phyloP scores from a whole-genome alignment of 495 filamentous ascomycete species.

The Daldinia caldariorum region DNA sequence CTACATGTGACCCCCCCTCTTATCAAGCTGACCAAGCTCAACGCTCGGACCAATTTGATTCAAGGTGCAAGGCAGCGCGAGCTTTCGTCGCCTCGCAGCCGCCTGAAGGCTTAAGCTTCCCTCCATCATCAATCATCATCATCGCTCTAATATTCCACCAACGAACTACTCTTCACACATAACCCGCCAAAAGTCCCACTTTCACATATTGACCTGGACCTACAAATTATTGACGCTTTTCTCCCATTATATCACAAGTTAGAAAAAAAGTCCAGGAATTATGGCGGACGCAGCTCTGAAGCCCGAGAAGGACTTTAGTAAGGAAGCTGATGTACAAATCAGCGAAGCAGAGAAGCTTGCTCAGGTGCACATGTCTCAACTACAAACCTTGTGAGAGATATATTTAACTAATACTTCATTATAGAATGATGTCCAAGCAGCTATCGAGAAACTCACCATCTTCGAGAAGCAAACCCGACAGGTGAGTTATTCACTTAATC shows the following conservation, averaged over 20 bases:
- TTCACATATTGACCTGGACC: neutral
- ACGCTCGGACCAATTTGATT: conserved; percentile 33
- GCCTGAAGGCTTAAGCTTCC: conserved; percentile 27
- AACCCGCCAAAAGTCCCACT: neutral
- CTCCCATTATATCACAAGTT: neutral
- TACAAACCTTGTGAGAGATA: neutral
- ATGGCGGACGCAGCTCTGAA: conserved; percentile 63
- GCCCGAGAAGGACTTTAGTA: conserved; percentile 80
- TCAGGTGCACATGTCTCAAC: conserved; percentile 65
- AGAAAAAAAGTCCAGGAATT: conserved; percentile 17
- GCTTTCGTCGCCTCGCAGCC: conserved; percentile 40
- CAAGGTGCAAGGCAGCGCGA: conserved; percentile 37
- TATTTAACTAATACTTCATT: conserved; percentile 23
- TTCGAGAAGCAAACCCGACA: conserved; percentile 98
- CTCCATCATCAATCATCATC: conserved; percentile 22
- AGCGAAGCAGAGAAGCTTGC: conserved; percentile 88
- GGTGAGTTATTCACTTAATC: conserved; percentile 57
- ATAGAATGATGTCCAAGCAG: conserved; percentile 80
- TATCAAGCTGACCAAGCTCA: conserved; percentile 37
- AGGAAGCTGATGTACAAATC: conserved; percentile 90
- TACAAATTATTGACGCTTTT: neutral
- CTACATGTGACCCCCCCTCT: conserved; percentile 30
- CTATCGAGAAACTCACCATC: conserved; percentile 89
- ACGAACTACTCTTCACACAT: conserved; percentile 14
- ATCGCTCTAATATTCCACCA: neutral